phyloP scores from a whole-genome alignment of 1,139 yeast genomes.

The Pichia sp. region DNA sequence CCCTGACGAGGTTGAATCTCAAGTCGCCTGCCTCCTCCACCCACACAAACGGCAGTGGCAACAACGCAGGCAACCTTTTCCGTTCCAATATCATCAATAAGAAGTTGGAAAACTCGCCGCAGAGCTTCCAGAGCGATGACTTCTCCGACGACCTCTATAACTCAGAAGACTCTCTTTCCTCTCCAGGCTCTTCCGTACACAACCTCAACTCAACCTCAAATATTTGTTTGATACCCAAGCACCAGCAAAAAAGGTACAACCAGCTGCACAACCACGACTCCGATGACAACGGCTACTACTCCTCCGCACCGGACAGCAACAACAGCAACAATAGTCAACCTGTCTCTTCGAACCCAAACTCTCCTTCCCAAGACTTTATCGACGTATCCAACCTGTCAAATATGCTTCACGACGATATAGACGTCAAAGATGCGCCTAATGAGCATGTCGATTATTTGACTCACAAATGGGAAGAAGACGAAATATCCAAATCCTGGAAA shows the following conservation, averaged over 20 bases:
- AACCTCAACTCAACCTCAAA: slow-evolving; percentile 4
- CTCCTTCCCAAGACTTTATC: slow-evolving; percentile 4
- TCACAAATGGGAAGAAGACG: slow-evolving; percentile 92
- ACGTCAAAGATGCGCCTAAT: slow-evolving; percentile 73
- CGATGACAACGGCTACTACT: not conserved
- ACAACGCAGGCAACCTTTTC: not conserved
- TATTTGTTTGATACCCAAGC: slow-evolving; percentile 29
- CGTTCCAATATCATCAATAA: slow-evolving; percentile 4
- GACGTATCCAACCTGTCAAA: slow-evolving; percentile 9
- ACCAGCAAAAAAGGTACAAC: slow-evolving; percentile 26
- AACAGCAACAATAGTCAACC: slow-evolving; percentile 3
- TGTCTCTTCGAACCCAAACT: not conserved
- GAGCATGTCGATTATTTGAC: slow-evolving; percentile 91
- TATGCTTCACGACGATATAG: slow-evolving; percentile 75
- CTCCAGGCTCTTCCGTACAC: slow-evolving; percentile 20
- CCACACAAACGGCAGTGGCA: not conserved
- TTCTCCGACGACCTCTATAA: slow-evolving; percentile 25
- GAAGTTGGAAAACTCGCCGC: slow-evolving; percentile 21
- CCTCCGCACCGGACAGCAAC: not conserved
- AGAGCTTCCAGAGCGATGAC: slow-evolving; percentile 26
- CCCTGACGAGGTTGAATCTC: slow-evolving; percentile 28
- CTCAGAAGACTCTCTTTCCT: slow-evolving; percentile 28
- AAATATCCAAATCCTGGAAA: slow-evolving; percentile 92
- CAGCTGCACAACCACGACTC: slow-evolving; percentile 13
- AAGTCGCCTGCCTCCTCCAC: slow-evolving; percentile 9